A percentile compares a stretch with the other conserved stretches of the same genome.
Evolutionary conservation across 192 early-diverging fungal genomes (phyloP).

Genomic region (Coemansia sp.): DNA sequence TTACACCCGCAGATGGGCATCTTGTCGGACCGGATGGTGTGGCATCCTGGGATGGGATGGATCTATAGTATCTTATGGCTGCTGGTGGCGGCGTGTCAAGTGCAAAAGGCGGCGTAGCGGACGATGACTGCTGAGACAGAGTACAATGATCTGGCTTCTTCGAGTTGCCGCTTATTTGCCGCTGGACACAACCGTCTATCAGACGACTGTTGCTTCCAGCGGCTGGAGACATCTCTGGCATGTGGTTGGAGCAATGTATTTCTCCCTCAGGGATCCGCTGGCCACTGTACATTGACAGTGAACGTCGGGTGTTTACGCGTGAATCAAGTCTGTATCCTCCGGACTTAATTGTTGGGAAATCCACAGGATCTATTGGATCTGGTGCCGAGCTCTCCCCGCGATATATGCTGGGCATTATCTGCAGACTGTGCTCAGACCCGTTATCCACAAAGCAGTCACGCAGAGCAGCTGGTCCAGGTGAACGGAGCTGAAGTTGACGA

Average conservation of each 20-base stretch:
- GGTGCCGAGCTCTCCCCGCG: conserved; percentile 14
- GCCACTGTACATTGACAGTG: neutral
- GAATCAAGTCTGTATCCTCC: conserved; percentile 38
- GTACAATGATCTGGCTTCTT: neutral
- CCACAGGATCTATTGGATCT: neutral
- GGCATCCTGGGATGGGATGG: conserved; percentile 16
- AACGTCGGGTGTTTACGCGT: neutral
- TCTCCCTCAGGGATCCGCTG: neutral
- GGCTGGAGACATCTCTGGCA: neutral
- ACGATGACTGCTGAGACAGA: neutral
- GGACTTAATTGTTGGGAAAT: neutral
- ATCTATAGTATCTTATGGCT: conserved; percentile 22
- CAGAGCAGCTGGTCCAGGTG: conserved; percentile 16
- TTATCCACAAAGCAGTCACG: conserved; percentile 29
- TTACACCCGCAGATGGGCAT: conserved; percentile 1
- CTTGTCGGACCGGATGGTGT: conserved; percentile 14
- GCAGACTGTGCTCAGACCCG: conserved; percentile 3
- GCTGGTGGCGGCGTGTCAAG: conserved; percentile 29
- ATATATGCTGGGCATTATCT: neutral
- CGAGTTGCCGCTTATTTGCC: neutral
- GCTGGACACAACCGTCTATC: neutral
- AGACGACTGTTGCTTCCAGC: neutral
- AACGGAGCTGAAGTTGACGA: conserved; percentile 19
- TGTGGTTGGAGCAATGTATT: neutral
- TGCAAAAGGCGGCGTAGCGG: conserved; percentile 6